Conservation (phyloP, 371 early-diverging fungal genomes). For the Sporodiniella umbellata region DNA sequence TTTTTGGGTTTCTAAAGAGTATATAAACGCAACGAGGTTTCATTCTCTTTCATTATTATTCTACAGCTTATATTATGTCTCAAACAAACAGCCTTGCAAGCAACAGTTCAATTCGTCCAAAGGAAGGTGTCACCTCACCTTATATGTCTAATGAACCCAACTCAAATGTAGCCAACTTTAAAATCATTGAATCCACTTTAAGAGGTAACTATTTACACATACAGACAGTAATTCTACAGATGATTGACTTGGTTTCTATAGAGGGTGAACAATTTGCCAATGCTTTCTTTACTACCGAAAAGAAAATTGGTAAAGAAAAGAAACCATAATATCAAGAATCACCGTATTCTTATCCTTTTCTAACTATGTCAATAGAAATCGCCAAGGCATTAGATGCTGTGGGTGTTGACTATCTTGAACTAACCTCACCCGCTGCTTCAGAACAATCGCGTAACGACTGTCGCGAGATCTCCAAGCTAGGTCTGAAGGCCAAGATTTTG, state of each 20-base stretch:
- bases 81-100: slow-evolving; percentile 12
- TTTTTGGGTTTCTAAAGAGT: neutral
- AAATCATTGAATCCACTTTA: slow-evolving; percentile 94
- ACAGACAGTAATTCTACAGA: neutral
- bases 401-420: slow-evolving; percentile 95
- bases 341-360: too few species aligned
- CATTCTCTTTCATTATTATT: neutral
- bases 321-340: too few species aligned
- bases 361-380: slow-evolving; percentile 55
- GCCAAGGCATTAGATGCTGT: slow-evolving; percentile 94
- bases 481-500: slow-evolving; percentile 95
- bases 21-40: neutral
- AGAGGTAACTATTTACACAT: slow-evolving; percentile 55
- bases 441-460: slow-evolving; percentile 92
- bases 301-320: slow-evolving; percentile 79
- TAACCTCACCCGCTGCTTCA: slow-evolving; percentile 95
- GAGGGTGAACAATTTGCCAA: slow-evolving; percentile 99
- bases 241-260: slow-evolving; percentile 18
- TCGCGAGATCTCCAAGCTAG: slow-evolving; percentile 83
- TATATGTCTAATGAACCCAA: slow-evolving; percentile 73
- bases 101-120: slow-evolving; percentile 2
- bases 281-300: slow-evolving; percentile 94
- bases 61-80: slow-evolving; percentile 4
- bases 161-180: slow-evolving; percentile 86
- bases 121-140: slow-evolving; percentile 46